Base-by-base conservation (phyloP, 176 grass and related monocot genomes). In the barley (Hordeum vulgare) region DNA sequence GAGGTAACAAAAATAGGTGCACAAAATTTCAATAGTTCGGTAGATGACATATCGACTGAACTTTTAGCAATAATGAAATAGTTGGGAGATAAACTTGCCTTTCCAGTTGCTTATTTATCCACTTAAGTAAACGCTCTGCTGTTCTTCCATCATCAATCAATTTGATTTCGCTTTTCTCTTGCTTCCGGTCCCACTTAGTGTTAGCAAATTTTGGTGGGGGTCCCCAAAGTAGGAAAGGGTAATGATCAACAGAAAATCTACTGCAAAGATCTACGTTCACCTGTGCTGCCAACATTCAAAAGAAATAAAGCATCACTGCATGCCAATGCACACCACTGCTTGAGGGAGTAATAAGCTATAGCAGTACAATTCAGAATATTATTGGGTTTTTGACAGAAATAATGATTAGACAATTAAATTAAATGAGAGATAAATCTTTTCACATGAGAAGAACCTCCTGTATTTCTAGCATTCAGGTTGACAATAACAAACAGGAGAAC, bases 151-250 rank as follows among this genome's bases (percentile, higher is more conserved):
- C 96, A 72, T 90, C 93, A 87, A 99, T 89, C 56, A 80, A 47
- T 86, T 90, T 88, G 75, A 99, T 89, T 68, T 90, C 89, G 78
- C 80, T 91, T 68, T 96, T 99, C 57, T 94, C 87, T 91, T 95
- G 81, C 82, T 99, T 93, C 54, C 85, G 87, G 79, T 96, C 82
- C 93, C 93, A 96, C 81, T 91, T 77, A 86, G 66, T 61, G 11
- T 47, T 58, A 78, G 69, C 35, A 79, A 99, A 96, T 90, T 94
- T 96, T 66, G 57, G 47, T 70, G 96, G 96, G 0, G 93, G 87
- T 0, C 91, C 96, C 96, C 93, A 99, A 8, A 96, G 78, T 47
- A 99, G 80, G 89, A 96, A 96, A 83, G 96, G 96, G 80, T 96
- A 99, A 85, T 84, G 91, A 6, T 73, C 72, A 47, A 96, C 93